These are phyloP conservation scores for Ustilago crameri DNA, from an alignment of 1,284 basidiomycete genomes.

Conservation along the genomic window DNA sequence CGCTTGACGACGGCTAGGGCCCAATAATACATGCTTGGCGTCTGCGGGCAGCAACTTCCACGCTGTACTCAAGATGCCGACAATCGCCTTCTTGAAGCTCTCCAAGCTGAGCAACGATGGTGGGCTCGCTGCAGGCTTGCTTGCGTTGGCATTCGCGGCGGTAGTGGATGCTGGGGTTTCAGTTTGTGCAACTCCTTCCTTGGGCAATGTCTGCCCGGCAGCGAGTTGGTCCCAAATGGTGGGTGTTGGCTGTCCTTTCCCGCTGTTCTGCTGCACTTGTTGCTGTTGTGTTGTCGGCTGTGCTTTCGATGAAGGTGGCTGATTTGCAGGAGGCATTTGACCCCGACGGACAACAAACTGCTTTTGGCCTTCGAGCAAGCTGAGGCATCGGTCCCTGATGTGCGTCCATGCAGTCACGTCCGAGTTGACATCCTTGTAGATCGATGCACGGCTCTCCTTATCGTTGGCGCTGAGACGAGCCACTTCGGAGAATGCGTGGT, in stretches of 20 bases:
- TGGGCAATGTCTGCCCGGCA: conserved; percentile 19
- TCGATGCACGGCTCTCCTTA: conserved; percentile 17
- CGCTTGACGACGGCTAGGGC: conserved; percentile 24
- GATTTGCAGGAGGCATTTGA: neutral
- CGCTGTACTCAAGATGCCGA: conserved; percentile 2
- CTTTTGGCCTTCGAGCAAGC: conserved; percentile 31
- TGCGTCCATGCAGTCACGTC: conserved; percentile 43
- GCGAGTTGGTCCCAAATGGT: conserved; percentile 45
- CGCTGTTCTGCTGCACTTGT: conserved; percentile 20
- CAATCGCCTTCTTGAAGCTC: neutral
- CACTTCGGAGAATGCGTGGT: conserved; percentile 50
- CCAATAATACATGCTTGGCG: conserved; percentile 55
- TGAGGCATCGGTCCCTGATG: conserved; percentile 41
- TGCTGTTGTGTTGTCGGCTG: conserved; percentile 1
- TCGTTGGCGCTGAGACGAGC: conserved; percentile 40
- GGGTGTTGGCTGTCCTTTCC: conserved; percentile 2
- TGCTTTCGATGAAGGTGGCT: neutral
- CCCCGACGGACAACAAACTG: conserved; percentile 27
- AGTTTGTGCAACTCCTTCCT: conserved; percentile 6
- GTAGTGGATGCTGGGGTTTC: neutral
- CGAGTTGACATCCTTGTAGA: conserved; percentile 52
- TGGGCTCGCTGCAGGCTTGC: conserved; percentile 2
- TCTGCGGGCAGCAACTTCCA: conserved; percentile 41
- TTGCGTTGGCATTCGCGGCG: neutral
- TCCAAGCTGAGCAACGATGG: conserved; percentile 11